phyloP scores from a whole-genome alignment of 345 rosid genomes.

The Populus pruinosa region DNA sequence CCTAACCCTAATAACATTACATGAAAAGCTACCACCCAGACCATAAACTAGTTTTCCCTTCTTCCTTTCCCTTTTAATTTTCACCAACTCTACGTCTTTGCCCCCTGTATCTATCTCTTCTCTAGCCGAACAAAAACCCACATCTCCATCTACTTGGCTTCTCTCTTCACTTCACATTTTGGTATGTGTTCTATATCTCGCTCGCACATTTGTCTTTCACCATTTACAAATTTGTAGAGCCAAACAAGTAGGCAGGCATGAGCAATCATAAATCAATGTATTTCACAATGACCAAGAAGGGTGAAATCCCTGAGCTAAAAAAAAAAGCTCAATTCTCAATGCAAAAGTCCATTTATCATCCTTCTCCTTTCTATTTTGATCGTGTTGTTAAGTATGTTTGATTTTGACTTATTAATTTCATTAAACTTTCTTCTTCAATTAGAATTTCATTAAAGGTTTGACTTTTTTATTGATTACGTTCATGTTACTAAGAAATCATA shows the following conservation, averaged over 20 bases:
- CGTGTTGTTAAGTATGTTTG: conserved; percentile 39
- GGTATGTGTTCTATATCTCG: background rate
- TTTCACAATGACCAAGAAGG: conserved; percentile 52
- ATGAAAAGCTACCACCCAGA: too few species aligned
- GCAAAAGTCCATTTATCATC: conserved; percentile 49
- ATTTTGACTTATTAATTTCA: background rate
- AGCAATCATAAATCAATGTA: conserved; percentile 96
- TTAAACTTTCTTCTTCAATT: background rate
- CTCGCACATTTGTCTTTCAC: background rate
- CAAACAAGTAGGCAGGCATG: conserved; percentile 37
- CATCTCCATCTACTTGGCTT: too few species aligned
- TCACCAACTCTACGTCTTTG: too few species aligned
- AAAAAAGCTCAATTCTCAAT: conserved; percentile 97
- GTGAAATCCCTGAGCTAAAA: conserved; percentile 84
- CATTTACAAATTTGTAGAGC: background rate
- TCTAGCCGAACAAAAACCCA: too few species aligned
- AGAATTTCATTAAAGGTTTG: background rate
- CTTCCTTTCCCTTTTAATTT: too few species aligned
- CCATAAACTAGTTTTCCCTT: too few species aligned
- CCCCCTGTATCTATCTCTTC: too few species aligned
- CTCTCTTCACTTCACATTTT: too few species aligned
- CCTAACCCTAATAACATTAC: too few species aligned
- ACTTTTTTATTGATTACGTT: background rate
- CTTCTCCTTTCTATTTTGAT: background rate
- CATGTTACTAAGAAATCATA: background rate